Conservation (phyloP, 2,329 filamentous ascomycete genomes). For the Fusarium sp. region DNA sequence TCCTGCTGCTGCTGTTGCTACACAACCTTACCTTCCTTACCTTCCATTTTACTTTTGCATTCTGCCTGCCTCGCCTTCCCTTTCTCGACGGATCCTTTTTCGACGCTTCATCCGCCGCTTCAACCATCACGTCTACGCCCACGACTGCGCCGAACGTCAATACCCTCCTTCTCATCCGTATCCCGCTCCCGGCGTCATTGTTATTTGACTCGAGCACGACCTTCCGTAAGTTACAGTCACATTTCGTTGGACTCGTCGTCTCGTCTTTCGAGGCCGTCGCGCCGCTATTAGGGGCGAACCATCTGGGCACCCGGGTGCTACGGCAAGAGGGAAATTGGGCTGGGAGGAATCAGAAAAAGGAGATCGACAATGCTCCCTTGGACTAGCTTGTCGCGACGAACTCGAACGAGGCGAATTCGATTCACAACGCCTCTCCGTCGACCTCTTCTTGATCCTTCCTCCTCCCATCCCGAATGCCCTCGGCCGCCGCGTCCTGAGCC, state of each 20-base stretch:
- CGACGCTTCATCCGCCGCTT: slow-evolving; percentile 36
- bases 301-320: slow-evolving; percentile 5
- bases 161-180: slow-evolving; percentile 34
- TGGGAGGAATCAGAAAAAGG: slow-evolving; percentile 21
- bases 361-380: slow-evolving; percentile 24
- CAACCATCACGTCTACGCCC: slow-evolving; percentile 28
- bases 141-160: slow-evolving; percentile 34
- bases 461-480: slow-evolving; percentile 11
- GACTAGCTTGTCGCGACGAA: slow-evolving; percentile 21
- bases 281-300: slow-evolving; percentile 16
- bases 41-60: slow-evolving; percentile 32
- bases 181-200: slow-evolving; percentile 29
- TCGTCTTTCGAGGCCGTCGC: background rate
- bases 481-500: slow-evolving; percentile 11
- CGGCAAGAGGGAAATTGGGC: slow-evolving; percentile 18
- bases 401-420: slow-evolving; percentile 22
- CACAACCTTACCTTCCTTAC: slow-evolving; percentile 32
- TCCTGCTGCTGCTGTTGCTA: slow-evolving; percentile 26
- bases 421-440: slow-evolving; percentile 11
- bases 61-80: slow-evolving; percentile 4
- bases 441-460: slow-evolving; percentile 6
- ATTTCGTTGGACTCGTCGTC: background rate
- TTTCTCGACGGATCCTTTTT: slow-evolving; percentile 41
- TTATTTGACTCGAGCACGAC: slow-evolving; percentile 38
- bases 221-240: slow-evolving; percentile 40